A percentile compares a stretch with the other conserved stretches of the same genome.
Conservation (phyloP, 1,139 yeast genomes). For the Lodderomyces elongisporus region DNA sequence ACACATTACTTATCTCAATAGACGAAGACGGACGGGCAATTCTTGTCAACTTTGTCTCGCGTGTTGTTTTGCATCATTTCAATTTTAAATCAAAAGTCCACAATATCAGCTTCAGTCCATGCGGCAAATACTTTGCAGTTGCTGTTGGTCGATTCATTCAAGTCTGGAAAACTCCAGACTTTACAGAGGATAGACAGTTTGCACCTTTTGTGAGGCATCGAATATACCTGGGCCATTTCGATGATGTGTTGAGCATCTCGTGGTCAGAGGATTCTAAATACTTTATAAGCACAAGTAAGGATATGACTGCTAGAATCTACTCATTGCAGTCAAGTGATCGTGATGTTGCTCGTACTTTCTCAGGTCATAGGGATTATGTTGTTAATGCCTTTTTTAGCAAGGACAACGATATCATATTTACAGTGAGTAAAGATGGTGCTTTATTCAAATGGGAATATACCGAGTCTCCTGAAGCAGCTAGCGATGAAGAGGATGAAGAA, state of each 20-base stretch:
- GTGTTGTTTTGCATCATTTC: constrained; percentile 92
- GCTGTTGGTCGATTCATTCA: constrained; percentile 81
- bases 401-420: constrained; percentile 83
- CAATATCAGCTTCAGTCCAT: constrained; percentile 81
- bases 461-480: constrained; percentile 38
- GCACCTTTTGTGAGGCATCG: constrained; percentile 93
- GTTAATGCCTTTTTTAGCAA: constrained; percentile 80
- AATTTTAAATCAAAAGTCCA: constrained; percentile 78
- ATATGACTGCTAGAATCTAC: constrained; percentile 83
- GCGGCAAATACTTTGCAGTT: constrained; percentile 82
- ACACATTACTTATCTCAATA: constrained; percentile 74
- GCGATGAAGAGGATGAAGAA: constrained; percentile 34
- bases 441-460: constrained; percentile 86
- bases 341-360: constrained; percentile 76
- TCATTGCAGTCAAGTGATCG: constrained; percentile 72
- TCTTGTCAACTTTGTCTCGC: constrained; percentile 73
- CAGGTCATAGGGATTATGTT: constrained; percentile 91
- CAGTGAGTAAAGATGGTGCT: constrained; percentile 94
- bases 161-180: constrained; percentile 89
- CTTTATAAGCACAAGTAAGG: constrained; percentile 81
- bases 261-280: constrained; percentile 94
- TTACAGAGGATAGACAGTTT: constrained; percentile 73
- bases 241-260: constrained; percentile 68
- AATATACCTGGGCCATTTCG: constrained; percentile 88
- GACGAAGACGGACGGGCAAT: constrained; percentile 94